Base-by-base conservation (phyloP, 1,139 yeast species). In the Blastobotrys aristatus region DNA sequence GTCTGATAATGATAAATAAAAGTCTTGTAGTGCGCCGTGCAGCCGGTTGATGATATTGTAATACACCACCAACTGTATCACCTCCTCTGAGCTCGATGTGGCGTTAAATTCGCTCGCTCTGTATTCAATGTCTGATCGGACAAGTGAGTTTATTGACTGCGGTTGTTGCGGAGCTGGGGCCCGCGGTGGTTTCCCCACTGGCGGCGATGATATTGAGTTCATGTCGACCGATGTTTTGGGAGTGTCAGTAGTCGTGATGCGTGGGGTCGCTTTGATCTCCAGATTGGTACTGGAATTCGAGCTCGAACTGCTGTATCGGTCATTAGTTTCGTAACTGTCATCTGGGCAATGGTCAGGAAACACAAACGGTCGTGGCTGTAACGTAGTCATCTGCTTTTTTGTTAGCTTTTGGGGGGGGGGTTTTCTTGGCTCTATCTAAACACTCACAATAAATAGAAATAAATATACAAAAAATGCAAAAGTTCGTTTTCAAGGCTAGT, bases 11-110 rank as follows among this genome's bases (percentile, higher is more conserved):
- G 46, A 32, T 4, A 47, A 22, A 36, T 50, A 52, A 36, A 61
- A 55, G 14, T 51, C 43, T 14, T 47, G 44, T 24, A 57, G 39
- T 4, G 62, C 53, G 3, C 52, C 54, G 29, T 54, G 52, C n/a
- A 61, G 52, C 21, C 65, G 53, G 36, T 54, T 49, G 24, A 53
- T 49, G 29, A 60, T 49, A 30, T 53, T 57, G 51, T 58, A 49
- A 32, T 55, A 59, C 6, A 60, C 49, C n/a, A 59, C 50, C 3
- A 50, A 42, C 35, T 58, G 57, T 10, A 57, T 46, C 16, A 59
- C 57, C 11, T 54, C 50, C 5, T 56, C 43, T 11, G 61, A 53
- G 7, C 59, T 53, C 8, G 50, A 46, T 6, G 46, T 29, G 11
- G 59, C 56, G 17, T 49, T 46, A 18, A 53, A 48, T 4, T 40